Base-by-base conservation (phyloP, 1,139 yeast species). In the Pichiaceae sp. region DNA sequence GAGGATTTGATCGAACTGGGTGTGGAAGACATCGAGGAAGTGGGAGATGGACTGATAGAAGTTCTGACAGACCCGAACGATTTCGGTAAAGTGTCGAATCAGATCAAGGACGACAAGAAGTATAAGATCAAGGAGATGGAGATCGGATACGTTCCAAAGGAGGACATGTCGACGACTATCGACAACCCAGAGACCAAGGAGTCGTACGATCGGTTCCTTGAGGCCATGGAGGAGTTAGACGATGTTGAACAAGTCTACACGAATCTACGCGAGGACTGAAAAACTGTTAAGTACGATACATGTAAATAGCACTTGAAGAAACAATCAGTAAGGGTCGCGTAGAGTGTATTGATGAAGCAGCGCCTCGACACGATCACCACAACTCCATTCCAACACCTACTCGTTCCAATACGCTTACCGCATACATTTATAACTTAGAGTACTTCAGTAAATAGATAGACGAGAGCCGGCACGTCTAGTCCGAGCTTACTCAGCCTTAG, bases 241-340 rank as follows among this genome's bases (percentile, higher is more conserved):
- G 96, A 89, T 49, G 83, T 89, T 25, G 76, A 86, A 7, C 86
- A 78, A 45, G 76, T 83, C 43, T 84, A 83, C 60, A 65, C 72
- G 47, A 91, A 68, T 32, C 37, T 57, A 34, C 72, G 68, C 47
- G 65, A 70, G 31, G 25, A 8, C 8, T 21, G 11, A 21, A 21
- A 21, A 21, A 21, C 8, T 8, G n/a, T n/a, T n/a, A n/a, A n/a
- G n/a, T n/a, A n/a, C n/a, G n/a, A n/a, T n/a, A n/a, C n/a, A n/a
- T n/a, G n/a, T n/a, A n/a, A n/a, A n/a, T n/a, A n/a, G n/a, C n/a
- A n/a, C n/a, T n/a, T n/a, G n/a, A n/a, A n/a, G n/a, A n/a, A n/a
- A n/a, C n/a, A n/a, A n/a, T n/a, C n/a, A n/a, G n/a, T n/a, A n/a
- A n/a, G n/a, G n/a, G n/a, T n/a, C n/a, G n/a, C n/a, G n/a, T n/a